A percentile compares a stretch with the other conserved stretches of the same genome.
phyloP scores from a whole-genome alignment of 345 rosid genomes.

The Citrus maxima region DNA sequence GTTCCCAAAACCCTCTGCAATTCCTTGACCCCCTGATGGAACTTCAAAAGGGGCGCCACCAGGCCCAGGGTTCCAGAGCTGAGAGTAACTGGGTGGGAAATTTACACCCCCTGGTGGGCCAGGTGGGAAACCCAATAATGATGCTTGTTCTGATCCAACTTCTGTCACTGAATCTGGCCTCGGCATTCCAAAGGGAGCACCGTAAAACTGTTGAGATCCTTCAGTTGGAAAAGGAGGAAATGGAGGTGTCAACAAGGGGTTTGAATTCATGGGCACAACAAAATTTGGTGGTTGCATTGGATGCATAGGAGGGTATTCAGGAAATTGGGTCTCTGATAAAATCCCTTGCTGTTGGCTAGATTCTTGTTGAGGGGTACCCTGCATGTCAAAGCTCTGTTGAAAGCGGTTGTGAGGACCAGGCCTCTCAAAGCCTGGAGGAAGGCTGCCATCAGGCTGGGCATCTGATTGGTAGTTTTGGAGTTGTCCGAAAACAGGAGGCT shows the following conservation, averaged over 20 bases:
- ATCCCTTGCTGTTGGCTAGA: conserved; percentile 56
- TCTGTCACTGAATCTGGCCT: conserved; percentile 48
- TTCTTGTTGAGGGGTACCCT: conserved; percentile 39
- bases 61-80: conserved; percentile 63
- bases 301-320: conserved; percentile 68
- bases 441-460: conserved; percentile 37
- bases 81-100: conserved; percentile 54
- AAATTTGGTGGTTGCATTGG: conserved; percentile 64
- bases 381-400: conserved; percentile 34
- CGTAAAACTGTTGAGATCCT: conserved; percentile 64
- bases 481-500: conserved; percentile 50
- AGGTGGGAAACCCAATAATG: conserved; percentile 68
- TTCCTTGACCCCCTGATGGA: conserved; percentile 38
- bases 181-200: conserved; percentile 51
- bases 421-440: conserved; percentile 66
- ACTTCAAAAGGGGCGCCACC: conserved; percentile 30
- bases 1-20: conserved; percentile 39
- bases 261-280: conserved; percentile 60
- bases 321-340: conserved; percentile 42
- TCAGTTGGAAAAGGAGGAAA: conserved; percentile 64
- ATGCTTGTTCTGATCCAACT: conserved; percentile 67
- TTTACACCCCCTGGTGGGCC: conserved; percentile 47
- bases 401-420: conserved; percentile 40
- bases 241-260: conserved; percentile 50
- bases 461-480: conserved; percentile 46